Evolutionary conservation across 805 yeast species (phyloP).

Genomic region (Candida nonsorbophila): DNA sequence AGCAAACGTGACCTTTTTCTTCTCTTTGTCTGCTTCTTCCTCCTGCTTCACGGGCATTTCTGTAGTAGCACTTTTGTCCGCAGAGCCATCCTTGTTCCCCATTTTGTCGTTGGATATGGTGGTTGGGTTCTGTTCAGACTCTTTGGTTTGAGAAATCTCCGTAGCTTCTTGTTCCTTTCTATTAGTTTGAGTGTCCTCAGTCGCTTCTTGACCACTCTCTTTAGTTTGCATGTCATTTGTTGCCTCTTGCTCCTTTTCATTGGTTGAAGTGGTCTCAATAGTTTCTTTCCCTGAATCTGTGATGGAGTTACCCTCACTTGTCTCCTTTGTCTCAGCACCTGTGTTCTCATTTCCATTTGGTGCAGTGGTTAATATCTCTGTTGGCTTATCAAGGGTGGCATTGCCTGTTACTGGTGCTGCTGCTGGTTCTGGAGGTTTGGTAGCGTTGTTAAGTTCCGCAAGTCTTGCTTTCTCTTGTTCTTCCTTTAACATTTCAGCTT

Average conservation of each 20-base stretch:
- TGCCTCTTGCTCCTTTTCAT: no score
- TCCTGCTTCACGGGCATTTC: constrained; percentile 1
- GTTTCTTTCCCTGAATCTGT: no score
- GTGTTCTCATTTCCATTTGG: background rate
- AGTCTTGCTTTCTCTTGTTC: constrained; percentile 12
- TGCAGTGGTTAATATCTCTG: constrained; percentile 1
- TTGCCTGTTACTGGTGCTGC: background rate
- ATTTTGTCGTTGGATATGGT: no score
- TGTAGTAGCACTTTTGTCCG: background rate
- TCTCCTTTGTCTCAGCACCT: background rate
- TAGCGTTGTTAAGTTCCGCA: background rate
- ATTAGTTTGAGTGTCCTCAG: no score
- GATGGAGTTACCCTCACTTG: background rate
- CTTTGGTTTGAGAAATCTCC: no score
- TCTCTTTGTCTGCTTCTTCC: constrained; percentile 2
- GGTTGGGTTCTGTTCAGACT: no score
- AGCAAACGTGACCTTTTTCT: constrained; percentile 9
- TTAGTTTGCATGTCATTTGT: no score
- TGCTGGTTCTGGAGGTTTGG: background rate
- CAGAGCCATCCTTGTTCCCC: no score
- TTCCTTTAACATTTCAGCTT: constrained; percentile 19
- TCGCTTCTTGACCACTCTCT: no score
- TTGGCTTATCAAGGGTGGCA: constrained; percentile 1
- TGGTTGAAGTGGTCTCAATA: no score
- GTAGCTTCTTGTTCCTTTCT: no score